Base-by-base conservation (phyloP, 208 protist genomes). In the Trypanosoma melophagium region DNA sequence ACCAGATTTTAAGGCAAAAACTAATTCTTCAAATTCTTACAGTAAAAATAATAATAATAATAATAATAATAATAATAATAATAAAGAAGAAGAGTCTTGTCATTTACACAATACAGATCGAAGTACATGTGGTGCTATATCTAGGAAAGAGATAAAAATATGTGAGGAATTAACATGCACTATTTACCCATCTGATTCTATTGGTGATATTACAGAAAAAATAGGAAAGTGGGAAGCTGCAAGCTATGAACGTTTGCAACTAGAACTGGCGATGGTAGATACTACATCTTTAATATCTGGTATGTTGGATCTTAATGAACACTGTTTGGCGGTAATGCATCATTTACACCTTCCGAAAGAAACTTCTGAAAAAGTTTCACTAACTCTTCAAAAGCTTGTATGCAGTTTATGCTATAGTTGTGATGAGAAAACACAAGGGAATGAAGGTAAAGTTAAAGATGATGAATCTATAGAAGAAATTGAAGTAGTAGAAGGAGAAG, bases 231-330 rank as follows among this genome's bases (percentile, higher is more conserved):
- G 89, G 86, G 86, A 95, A 64, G 81, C 75, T n/a, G 81, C 76
- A n/a, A 91, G 86, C 74, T 95, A 81, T 64, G 49, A 84, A 42
- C 83, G 89, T 10, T 74, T 95, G 10, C 79, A 89, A 57, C 60
- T 95, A n/a, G 86, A 95, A 68, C 67, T 92, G 22, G 89, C 89
- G 25, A 87, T 92, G 62, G 78, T 86, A 24, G 84, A 95, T 47
- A 81, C 76, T 3, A 78, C 72, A 44, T 69, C 72, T 24, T 54
- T 91, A 3, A 49, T 95, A 3, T 82, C 86, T 1, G 64, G 71
- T 53, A 77, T 90, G 73, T 72, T 95, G 17, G 68, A 79, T 16
- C 74, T 91, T 19, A 69, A 78, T 40, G 73, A 78, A 17, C 62
- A 78, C 47, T 17, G 42, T 25, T 66, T 94, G 2, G 52, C 69